Percentiles rank a stretch among this genome's conserved stretches.
These are phyloP conservation scores for Aureobasidium sp. DNA, from an alignment of 2,329 filamentous ascomycete species.

Conservation along the genomic window DNA sequence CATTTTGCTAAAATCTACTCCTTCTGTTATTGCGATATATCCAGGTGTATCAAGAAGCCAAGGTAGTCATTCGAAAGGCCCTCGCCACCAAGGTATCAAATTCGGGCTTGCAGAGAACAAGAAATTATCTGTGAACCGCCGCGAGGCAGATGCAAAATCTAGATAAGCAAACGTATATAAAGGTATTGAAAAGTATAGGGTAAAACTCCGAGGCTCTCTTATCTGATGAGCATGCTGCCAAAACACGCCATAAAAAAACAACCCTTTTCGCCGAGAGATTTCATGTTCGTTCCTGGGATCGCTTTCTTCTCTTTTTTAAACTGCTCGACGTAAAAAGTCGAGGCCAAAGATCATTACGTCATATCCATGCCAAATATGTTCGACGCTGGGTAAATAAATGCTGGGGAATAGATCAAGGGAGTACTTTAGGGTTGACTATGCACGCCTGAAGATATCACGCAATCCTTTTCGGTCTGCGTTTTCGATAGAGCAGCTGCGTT, in stretches of 20 bases:
- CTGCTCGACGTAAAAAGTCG: neutral
- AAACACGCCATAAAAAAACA: neutral
- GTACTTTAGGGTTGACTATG: neutral
- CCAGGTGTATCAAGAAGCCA: too few species aligned
- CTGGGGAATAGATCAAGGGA: neutral
- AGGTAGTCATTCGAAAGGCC: too few species aligned
- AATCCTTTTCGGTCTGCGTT: constrained; percentile 11
- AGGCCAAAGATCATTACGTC: constrained; percentile 9
- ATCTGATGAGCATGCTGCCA: neutral
- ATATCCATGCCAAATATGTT: constrained; percentile 1
- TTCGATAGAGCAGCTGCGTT: constrained; percentile 14
- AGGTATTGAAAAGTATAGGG: neutral
- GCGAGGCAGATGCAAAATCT: neutral
- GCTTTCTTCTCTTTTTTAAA: neutral
- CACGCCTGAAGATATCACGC: constrained; percentile 16
- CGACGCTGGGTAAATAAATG: neutral
- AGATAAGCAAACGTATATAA: neutral
- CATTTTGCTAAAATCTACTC: neutral
- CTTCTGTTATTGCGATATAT: neutral
- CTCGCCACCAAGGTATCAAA: neutral
- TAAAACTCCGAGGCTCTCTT: neutral
- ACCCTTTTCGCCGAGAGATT: neutral
- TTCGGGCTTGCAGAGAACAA: neutral
- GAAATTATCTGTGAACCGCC: neutral
- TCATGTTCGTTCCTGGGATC: neutral